Evolutionary conservation across 192 early-diverging fungal genomes (phyloP).

Genomic region (Geranomyces michiganensis): DNA sequence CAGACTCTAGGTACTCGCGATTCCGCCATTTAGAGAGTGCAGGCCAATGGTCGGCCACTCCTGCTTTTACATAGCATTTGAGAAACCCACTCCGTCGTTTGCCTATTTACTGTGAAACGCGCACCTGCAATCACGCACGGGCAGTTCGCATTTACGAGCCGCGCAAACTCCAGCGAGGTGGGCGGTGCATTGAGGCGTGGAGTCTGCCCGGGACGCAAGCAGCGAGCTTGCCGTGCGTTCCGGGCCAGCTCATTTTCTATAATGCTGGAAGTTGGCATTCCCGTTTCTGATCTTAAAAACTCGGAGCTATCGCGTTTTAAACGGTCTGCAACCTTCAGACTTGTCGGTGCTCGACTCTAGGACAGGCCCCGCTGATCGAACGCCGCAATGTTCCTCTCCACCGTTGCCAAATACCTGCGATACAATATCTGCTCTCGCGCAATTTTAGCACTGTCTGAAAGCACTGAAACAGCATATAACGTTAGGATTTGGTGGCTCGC

Average conservation of each 20-base stretch:
- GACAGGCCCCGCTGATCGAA: too few relatives aligned
- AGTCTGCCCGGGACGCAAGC: neutral
- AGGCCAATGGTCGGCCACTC: slow-evolving; percentile 40
- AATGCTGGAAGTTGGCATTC: too few relatives aligned
- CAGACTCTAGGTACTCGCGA: slow-evolving; percentile 36
- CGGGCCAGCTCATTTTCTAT: slow-evolving; percentile 2
- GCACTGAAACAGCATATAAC: too few relatives aligned
- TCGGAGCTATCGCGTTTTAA: too few relatives aligned
- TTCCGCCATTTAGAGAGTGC: slow-evolving; percentile 44
- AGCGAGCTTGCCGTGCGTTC: slow-evolving; percentile 2
- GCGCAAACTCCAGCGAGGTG: slow-evolving; percentile 43
- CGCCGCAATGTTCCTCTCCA: too few relatives aligned
- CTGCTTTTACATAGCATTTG: slow-evolving; percentile 6
- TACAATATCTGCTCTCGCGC: too few relatives aligned
- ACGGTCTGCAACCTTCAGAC: too few relatives aligned
- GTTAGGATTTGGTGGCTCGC: too few relatives aligned
- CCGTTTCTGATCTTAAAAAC: too few relatives aligned
- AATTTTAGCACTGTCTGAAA: too few relatives aligned
- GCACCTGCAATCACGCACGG: slow-evolving; percentile 36
- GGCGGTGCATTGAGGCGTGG: slow-evolving; percentile 24
- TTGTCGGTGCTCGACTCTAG: too few relatives aligned
- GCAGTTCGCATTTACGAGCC: slow-evolving; percentile 29
- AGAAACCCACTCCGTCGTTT: neutral
- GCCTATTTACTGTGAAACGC: neutral
- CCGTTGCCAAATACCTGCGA: too few relatives aligned